These are phyloP conservation scores for Dothideomycetes sp. DNA, from an alignment of 2,329 filamentous ascomycete species.

Conservation along the genomic window DNA sequence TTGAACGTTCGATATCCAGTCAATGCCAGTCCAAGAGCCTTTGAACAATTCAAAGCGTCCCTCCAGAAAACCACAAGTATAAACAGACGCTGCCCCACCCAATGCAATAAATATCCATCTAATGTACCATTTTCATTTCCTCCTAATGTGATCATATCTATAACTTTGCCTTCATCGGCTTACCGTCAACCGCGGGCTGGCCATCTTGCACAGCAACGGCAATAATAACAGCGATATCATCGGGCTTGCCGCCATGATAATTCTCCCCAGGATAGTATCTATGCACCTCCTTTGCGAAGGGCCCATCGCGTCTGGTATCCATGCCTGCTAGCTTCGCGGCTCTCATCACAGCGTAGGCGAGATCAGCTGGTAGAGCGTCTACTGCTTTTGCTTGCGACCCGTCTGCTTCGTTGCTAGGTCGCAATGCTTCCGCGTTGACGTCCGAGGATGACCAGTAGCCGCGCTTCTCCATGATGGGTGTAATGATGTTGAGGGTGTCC, in stretches of 20 bases:
- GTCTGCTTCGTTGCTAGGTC: slow-evolving; percentile 6
- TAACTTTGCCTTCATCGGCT: slow-evolving; percentile 21
- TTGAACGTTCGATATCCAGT: too few species aligned
- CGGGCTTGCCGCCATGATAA: slow-evolving; percentile 86
- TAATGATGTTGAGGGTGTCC: slow-evolving; percentile 74
- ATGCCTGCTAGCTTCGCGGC: slow-evolving; percentile 78
- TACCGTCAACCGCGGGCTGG: slow-evolving; percentile 5
- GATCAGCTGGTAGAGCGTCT: slow-evolving; percentile 46
- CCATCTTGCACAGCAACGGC: slow-evolving; percentile 61
- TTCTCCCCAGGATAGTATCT: slow-evolving; percentile 75
- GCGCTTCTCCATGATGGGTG: slow-evolving; percentile 49
- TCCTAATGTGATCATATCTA: too few species aligned
- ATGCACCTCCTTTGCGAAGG: slow-evolving; percentile 90
- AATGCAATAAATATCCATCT: too few species aligned
- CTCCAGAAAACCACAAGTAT: too few species aligned
- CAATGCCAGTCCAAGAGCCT: too few species aligned
- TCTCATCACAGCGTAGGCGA: slow-evolving; percentile 68
- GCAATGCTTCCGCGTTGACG: slow-evolving; percentile 1
- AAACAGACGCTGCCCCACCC: too few species aligned
- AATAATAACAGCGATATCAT: slow-evolving; percentile 86
- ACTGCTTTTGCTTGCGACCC: background rate
- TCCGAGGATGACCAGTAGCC: slow-evolving; percentile 19
- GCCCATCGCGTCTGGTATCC: slow-evolving; percentile 73
- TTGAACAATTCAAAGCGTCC: too few species aligned
- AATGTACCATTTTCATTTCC: too few species aligned